phyloP scores from a whole-genome alignment of 1,284 basidiomycete genomes.

The Kalmanozyma brasiliensis region DNA sequence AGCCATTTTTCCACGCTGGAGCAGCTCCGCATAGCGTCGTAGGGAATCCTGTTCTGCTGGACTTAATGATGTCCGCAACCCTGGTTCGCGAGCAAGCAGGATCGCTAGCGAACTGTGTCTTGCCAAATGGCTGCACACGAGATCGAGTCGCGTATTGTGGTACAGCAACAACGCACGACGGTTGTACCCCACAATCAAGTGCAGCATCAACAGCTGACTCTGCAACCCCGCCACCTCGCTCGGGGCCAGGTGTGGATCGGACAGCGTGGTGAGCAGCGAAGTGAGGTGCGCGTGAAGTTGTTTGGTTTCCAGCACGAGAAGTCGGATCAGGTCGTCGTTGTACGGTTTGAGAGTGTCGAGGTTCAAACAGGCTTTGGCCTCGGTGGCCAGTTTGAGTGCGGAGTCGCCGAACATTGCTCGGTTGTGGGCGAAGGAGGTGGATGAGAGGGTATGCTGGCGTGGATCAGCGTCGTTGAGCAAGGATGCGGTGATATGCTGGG shows the following conservation, averaged over 20 bases:
- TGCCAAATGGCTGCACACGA: slow-evolving; percentile 16
- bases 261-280: slow-evolving; percentile 70
- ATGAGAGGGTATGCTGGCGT: too few species aligned
- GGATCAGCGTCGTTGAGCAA: too few species aligned
- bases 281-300: slow-evolving; percentile 75
- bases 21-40: slow-evolving; percentile 18
- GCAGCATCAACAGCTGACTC: slow-evolving; percentile 82
- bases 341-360: slow-evolving; percentile 89
- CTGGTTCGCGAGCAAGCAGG: slow-evolving; percentile 8
- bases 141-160: slow-evolving; percentile 81
- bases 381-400: slow-evolving; percentile 84
- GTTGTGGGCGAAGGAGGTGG: not conserved
- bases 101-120: slow-evolving; percentile 5
- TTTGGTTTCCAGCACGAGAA: slow-evolving; percentile 88
- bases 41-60: slow-evolving; percentile 21
- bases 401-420: slow-evolving; percentile 76
- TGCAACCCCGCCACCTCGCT: slow-evolving; percentile 70
- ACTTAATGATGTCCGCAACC: slow-evolving; percentile 7
- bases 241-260: slow-evolving; percentile 49
- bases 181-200: slow-evolving; percentile 87
- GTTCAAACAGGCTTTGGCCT: slow-evolving; percentile 83
- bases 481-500: too few species aligned
- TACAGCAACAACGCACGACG: slow-evolving; percentile 94
- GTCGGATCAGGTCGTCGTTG: slow-evolving; percentile 86
- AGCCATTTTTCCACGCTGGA: slow-evolving; percentile 18